Evolutionary conservation across 768 basidiomycete species (phyloP), one percentile per base, ranked within the genome.

Genomic region (Amanita inopinata): DNA sequence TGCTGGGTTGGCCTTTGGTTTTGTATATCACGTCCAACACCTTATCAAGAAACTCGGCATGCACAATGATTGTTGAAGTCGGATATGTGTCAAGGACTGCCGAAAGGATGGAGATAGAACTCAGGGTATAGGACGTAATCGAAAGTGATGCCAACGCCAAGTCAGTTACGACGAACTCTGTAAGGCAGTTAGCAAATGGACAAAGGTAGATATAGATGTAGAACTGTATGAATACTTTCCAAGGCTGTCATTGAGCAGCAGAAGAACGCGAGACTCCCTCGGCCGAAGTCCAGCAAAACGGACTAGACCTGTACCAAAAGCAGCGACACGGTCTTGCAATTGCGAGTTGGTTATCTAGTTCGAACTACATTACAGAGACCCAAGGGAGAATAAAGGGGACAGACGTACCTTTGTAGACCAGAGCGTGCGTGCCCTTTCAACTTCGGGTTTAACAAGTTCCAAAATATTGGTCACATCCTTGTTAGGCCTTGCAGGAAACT

Each of bases 91-190:
- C 80, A 15, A 83, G 63, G 31, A 84, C 72, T 2, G 72, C 62
- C 0, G 79, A 66, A 30, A 96, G 73, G 12, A 93, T 61, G 10
- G 64, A 69, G 17, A 70, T 62, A 0, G 78, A 77, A 40, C 71
- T 64, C 43, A 83, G 62, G 4, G 79, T 89, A 54, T 80, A 68
- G 0, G 85, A 83, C 2, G 71, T 67, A 43, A 86, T 76, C 7
- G 78, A 80, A 48, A 78, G 71, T 4, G 76, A 73, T 1, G 81
- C 78, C 32, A 92, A 69, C 1, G 87, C 87, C 19, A 92, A 69
- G 61, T 91, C 88, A 20, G 76, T 67, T 34, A 91, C 74, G 53
- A 90, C 53, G 56, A 84, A 92, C 62, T 84, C 88, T 86, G 53
- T 3, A 22, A 34, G 18, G 19, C 22, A 36, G n/a, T 15, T 24